Evolutionary conservation across 179 eudicot species (phyloP).

Genomic region (Silene vulgaris): DNA sequence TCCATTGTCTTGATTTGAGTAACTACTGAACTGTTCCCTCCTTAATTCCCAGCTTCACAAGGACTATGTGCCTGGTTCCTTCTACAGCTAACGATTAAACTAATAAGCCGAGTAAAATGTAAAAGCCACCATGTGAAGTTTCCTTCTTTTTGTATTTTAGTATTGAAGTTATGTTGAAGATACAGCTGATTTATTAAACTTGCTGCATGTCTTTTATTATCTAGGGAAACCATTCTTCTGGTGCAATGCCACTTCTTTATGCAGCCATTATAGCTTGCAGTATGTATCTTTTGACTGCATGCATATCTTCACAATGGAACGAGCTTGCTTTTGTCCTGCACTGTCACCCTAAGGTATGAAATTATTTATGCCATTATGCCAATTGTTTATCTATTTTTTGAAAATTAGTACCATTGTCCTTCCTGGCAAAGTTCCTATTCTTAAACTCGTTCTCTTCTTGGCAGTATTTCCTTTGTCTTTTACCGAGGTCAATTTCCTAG

Average conservation of each 20-base stretch:
- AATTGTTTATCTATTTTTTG: not conserved
- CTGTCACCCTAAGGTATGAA: constrained; percentile 68
- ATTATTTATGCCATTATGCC: not conserved
- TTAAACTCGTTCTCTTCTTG: not conserved
- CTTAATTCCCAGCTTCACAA: not conserved
- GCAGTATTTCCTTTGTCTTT: constrained; percentile 1
- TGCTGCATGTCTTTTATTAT: constrained; percentile 30
- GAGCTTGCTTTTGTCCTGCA: constrained; percentile 68
- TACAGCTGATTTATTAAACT: constrained; percentile 14
- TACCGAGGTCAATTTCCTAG: not conserved
- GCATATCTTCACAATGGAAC: constrained; percentile 73
- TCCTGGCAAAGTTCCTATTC: not conserved
- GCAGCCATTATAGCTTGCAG: constrained; percentile 70
- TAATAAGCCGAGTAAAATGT: not conserved
- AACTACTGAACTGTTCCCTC: not conserved
- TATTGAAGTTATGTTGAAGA: not conserved
- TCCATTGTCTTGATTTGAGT: constrained; percentile 6
- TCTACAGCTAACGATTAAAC: not conserved
- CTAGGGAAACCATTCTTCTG: constrained; percentile 45
- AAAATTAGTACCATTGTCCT: not conserved
- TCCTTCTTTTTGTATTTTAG: constrained; percentile 3
- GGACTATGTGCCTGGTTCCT: not conserved
- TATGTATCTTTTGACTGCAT: constrained; percentile 64
- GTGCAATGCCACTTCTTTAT: constrained; percentile 50
- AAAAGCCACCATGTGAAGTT: constrained; percentile 5